Conservation (phyloP, 371 early-diverging fungal genomes). For the Mucor lusitanicus region DNA sequence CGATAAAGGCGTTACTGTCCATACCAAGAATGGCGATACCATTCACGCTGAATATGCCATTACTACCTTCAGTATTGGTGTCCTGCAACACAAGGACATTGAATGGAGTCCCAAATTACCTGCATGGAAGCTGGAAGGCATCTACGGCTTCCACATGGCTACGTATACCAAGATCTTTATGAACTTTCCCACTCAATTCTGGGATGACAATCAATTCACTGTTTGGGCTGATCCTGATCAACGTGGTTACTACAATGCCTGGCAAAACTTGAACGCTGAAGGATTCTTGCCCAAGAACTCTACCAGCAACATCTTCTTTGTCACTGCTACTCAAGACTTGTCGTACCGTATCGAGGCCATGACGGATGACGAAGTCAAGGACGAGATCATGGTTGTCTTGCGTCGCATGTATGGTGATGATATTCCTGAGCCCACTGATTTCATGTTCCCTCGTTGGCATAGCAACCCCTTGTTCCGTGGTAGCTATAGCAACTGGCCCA, state of each 20-base stretch:
- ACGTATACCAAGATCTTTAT: slow-evolving; percentile 55
- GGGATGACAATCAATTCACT: slow-evolving; percentile 46
- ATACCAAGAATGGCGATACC: slow-evolving; percentile 31
- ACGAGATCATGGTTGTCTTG: slow-evolving; percentile 34
- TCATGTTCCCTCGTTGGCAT: slow-evolving; percentile 40
- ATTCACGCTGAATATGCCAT: slow-evolving; percentile 52
- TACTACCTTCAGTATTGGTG: slow-evolving; percentile 49
- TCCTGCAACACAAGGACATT: slow-evolving; percentile 43
- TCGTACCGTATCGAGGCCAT: slow-evolving; percentile 29
- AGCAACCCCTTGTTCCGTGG: slow-evolving; percentile 40
- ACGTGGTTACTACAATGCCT: slow-evolving; percentile 37
- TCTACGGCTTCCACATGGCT: slow-evolving; percentile 52
- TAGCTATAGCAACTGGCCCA: slow-evolving; percentile 49
- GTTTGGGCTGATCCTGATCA: slow-evolving; percentile 44
- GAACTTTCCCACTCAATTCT: slow-evolving; percentile 47
- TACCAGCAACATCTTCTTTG: slow-evolving; percentile 36
- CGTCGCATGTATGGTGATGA: slow-evolving; percentile 37
- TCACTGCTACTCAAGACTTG: slow-evolving; percentile 36
- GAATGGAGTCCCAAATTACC: slow-evolving; percentile 43
- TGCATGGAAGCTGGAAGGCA: slow-evolving; percentile 47
- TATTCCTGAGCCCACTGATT: slow-evolving; percentile 32
- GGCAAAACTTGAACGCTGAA: slow-evolving; percentile 38
- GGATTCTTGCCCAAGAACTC: slow-evolving; percentile 30
- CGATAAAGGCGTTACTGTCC: slow-evolving; percentile 33
- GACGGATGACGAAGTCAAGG: slow-evolving; percentile 31